Evolutionary conservation across 768 basidiomycete genomes (phyloP).

Genomic region (Pleurotus salmoneostramineus): DNA sequence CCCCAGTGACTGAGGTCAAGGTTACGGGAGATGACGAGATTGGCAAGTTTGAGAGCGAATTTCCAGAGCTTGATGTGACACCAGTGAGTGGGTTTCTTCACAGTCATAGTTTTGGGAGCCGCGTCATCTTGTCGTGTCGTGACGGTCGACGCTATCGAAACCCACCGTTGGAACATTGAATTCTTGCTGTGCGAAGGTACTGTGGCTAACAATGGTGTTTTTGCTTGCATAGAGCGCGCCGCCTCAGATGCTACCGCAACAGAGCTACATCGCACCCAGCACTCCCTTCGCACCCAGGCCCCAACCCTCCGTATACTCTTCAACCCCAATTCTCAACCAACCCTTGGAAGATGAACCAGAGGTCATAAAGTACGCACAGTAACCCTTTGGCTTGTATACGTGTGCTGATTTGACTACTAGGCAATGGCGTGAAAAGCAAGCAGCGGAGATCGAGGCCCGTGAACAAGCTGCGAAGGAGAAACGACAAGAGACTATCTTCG

Average conservation of each 20-base stretch:
- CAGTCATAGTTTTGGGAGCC: background rate
- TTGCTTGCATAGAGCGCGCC: background rate
- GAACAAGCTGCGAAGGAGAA: constrained; percentile 77
- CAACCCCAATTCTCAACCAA: constrained; percentile 72
- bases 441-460: constrained; percentile 75
- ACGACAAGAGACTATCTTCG: constrained; percentile 78
- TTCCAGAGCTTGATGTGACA: constrained; percentile 70
- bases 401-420: constrained; percentile 30
- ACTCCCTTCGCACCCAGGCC: constrained; percentile 75
- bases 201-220: too few relatives aligned
- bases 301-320: constrained; percentile 64
- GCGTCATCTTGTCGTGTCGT: background rate
- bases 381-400: background rate
- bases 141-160: too few relatives aligned
- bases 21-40: constrained; percentile 86
- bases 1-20: constrained; percentile 55
- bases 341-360: constrained; percentile 79
- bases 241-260: constrained; percentile 25
- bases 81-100: constrained; percentile 23
- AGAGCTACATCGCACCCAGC: constrained; percentile 33
- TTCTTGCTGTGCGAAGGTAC: too few relatives aligned
- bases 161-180: too few relatives aligned
- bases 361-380: constrained; percentile 70
- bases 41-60: constrained; percentile 81
- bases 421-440: constrained; percentile 86